Percentiles rank a stretch among this genome's conserved stretches.
Conservation (phyloP, 352 stramenopile species). For the Elongisporangium senticosum region DNA sequence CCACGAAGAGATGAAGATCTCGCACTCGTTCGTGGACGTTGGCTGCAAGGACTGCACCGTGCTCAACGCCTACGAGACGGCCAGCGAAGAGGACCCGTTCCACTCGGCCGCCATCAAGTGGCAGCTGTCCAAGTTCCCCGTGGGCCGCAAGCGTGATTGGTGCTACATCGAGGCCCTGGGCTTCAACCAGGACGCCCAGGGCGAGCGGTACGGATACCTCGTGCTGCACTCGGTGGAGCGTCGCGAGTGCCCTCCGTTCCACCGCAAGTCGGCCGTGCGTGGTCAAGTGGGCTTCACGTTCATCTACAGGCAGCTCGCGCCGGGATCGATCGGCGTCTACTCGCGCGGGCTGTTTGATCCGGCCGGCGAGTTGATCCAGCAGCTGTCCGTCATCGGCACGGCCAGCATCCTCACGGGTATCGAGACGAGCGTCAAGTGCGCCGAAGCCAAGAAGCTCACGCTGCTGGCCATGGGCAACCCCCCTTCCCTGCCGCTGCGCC, state of each 20-base stretch:
- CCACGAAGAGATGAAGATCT: slow-evolving; percentile 31
- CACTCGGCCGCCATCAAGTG: slow-evolving; percentile 41
- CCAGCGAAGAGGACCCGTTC: slow-evolving; percentile 30
- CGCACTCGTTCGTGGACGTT: slow-evolving; percentile 26
- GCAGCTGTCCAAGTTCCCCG: slow-evolving; percentile 27
- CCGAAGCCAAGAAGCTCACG: slow-evolving; percentile 45
- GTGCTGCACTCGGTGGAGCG: slow-evolving; percentile 35
- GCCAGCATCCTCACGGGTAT: slow-evolving; percentile 30
- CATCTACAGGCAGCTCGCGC: slow-evolving; percentile 27
- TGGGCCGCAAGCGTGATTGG: slow-evolving; percentile 22
- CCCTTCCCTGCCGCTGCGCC: not conserved
- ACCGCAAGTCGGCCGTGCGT: slow-evolving; percentile 19
- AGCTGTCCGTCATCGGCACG: slow-evolving; percentile 19
- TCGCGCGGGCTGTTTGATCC: slow-evolving; percentile 42
- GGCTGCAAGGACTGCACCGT: slow-evolving; percentile 32
- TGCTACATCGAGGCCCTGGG: slow-evolving; percentile 39
- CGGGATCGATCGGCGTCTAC: slow-evolving; percentile 26
- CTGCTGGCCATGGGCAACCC: slow-evolving; percentile 18
- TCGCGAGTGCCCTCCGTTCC: slow-evolving; percentile 25
- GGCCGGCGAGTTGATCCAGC: slow-evolving; percentile 19
- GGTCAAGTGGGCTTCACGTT: slow-evolving; percentile 29
- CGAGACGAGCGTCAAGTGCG: slow-evolving; percentile 32
- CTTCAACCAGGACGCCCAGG: slow-evolving; percentile 19
- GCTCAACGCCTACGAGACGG: slow-evolving; percentile 24
- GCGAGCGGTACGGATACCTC: slow-evolving; percentile 34